Base-by-base conservation (phyloP, 352 stramenopile species). In the Phytophthora meadii region DNA sequence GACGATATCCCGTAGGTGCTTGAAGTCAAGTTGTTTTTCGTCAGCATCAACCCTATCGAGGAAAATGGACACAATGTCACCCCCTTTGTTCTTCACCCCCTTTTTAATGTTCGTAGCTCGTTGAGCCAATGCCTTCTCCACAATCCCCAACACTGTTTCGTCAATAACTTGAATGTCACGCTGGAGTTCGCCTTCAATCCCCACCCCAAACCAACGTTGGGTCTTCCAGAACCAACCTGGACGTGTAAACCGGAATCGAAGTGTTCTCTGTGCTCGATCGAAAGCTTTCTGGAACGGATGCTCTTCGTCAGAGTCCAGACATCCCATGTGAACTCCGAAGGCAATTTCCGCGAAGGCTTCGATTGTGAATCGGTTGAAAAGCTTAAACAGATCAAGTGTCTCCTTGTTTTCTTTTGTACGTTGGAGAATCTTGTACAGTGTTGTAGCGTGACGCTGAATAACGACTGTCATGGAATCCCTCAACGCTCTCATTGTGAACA, bases 331-430 rank as follows among this genome's bases (percentile, higher is more conserved):
- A 19, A 87, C 67, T n/a, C 85, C 85, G 54, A 94, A 92, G 34
- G 61, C 83, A 53, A 92, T 89, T 49, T 90, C 78, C 0, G 79
- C 56, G 48, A 94, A 92, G 32, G 76, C 79, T 28, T 92, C 74
- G 7, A 92, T 72, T 11, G 85, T 92, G 65, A 92, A 87, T 5
- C 63, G 60, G 22, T 87, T 75, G 12, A 91, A 51, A 7, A 83
- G 51, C 15, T 60, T 57, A 34, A 70, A 74, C 10, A 89, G 40
- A 30, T 91, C 77, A 2, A 90, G 14, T 0, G 66, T 24, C 6
- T 70, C 39, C 0, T 41, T 37, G 3, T 9, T 36, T 2, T 57
- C 24, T 2, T 27, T 41, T 0, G 53, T 50, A 14, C 51, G 40
- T 12, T 62, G 44, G 0, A 87, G 17, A 17, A 81, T 66, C 0